These are phyloP conservation scores for Vitis vinifera DNA, from an alignment of 164 flowering plant genomes.

Conservation along the genomic window ASM3070453v1 NC_081811.1:24415501-24416000, in stretches of 20 bases:
- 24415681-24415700: neutral
- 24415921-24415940: too few relatives aligned
- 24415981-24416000: too few relatives aligned
- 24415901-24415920: too few relatives aligned
- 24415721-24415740: conserved; percentile 46
- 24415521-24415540: conserved; percentile 45
- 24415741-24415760: conserved; percentile 46
- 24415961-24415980: too few relatives aligned
- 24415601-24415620: neutral
- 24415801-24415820: conserved; percentile 50
- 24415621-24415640: neutral
- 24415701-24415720: conserved; percentile 43
- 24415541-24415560: conserved; percentile 58
- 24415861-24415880: conserved; percentile 42
- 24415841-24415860: conserved; percentile 47
- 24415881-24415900: neutral
- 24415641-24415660: neutral
- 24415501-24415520: conserved; percentile 39
- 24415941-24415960: too few relatives aligned
- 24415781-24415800: conserved; percentile 48
- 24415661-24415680: conserved; percentile 6
- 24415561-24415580: conserved; percentile 33
- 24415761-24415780: conserved; percentile 67
- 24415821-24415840: conserved; percentile 47
- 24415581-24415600: neutral